Base-by-base conservation (phyloP, 768 basidiomycete genomes). In the Hemileccinum rubropunctum region DNA sequence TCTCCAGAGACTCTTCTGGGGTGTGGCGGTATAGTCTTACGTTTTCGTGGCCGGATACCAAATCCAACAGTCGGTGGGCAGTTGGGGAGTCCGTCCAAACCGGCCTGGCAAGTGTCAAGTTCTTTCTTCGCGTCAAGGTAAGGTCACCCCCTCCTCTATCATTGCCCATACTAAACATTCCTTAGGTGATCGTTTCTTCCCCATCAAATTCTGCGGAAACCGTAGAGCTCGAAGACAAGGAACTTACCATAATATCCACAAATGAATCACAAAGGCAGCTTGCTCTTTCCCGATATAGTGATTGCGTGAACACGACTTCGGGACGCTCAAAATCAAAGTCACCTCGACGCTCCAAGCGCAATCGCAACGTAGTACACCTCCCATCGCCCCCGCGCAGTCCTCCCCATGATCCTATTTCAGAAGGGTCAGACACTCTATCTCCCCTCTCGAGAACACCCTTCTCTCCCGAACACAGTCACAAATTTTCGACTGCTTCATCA, bases 31-130 rank as follows among this genome's bases (percentile, higher is more conserved):
- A 84, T 62, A 84, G 78, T 1, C 68, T 90, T 39, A 82, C 83
- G 8, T 67, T 89, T 36, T 82, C 84, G 56, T 88, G 88, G 84
- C 86, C 88, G 13, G 76, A 79, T 32, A 67, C 77, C 47, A 86
- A 83, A 60, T 80, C 84, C 3, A 77, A 77, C 50, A 82, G 78
- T 59, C 81, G 86, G 17, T 92, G 90, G 86, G 79, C 88, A 9
- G 78, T 87, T 49, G 90, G 90, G 11, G 88, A 91, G 72, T 85
- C 86, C 23, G 78, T 89, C 57, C 73, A 77, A 54, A 84, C 84
- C 36, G 74, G 80, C 44, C 66, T 85, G 57, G 82, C 79, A 13
- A 76, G 79, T 45, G 78, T 90, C 46, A 78, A 77, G 63, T 93
- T 88, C 66, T 82, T 84, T 65, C 71, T 85, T 57, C 79, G 81